A percentile compares a stretch with the other conserved stretches of the same genome.
Conservation (phyloP, 306 rosid species). For the Ceratonia siliqua region DNA sequence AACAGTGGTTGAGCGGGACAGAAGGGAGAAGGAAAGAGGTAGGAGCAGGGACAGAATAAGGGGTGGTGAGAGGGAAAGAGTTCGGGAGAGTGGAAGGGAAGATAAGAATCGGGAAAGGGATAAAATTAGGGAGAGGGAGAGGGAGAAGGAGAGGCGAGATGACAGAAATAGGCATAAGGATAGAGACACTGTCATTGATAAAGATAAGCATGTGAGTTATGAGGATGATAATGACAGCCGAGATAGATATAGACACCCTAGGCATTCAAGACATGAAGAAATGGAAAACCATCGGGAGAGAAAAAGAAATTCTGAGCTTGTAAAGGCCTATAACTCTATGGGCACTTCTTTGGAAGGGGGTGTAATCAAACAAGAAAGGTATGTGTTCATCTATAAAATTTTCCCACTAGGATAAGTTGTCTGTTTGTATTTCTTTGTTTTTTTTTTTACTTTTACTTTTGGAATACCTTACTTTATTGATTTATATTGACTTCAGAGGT, state of each 20-base stretch:
- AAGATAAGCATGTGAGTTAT: constrained; percentile 50
- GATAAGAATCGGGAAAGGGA: constrained; percentile 46
- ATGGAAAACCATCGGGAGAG: constrained; percentile 44
- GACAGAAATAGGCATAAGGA: constrained; percentile 49
- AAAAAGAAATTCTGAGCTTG: constrained; percentile 38
- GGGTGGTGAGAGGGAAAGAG: constrained; percentile 53
- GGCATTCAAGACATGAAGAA: constrained; percentile 57
- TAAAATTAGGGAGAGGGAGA: constrained; percentile 45
- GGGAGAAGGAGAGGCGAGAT: constrained; percentile 55
- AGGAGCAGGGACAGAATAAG: constrained; percentile 54
- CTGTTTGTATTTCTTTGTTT: neutral
- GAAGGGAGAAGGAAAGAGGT: constrained; percentile 51
- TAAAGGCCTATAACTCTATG: constrained; percentile 36
- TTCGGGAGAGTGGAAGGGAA: constrained; percentile 57
- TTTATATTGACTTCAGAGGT: constrained; percentile 46
- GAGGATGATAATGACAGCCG: constrained; percentile 47
- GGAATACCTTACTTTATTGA: neutral
- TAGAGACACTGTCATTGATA: constrained; percentile 39
- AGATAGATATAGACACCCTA: constrained; percentile 50
- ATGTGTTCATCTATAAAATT: constrained; percentile 1
- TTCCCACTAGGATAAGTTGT: neutral
- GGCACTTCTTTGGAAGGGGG: constrained; percentile 34
- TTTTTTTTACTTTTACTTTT: neutral
- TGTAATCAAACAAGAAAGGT: constrained; percentile 53
- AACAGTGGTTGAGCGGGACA: constrained; percentile 46